Conservation (phyloP, 2,329 filamentous ascomycete species). For the Pseudocercospora eumusae region DNA sequence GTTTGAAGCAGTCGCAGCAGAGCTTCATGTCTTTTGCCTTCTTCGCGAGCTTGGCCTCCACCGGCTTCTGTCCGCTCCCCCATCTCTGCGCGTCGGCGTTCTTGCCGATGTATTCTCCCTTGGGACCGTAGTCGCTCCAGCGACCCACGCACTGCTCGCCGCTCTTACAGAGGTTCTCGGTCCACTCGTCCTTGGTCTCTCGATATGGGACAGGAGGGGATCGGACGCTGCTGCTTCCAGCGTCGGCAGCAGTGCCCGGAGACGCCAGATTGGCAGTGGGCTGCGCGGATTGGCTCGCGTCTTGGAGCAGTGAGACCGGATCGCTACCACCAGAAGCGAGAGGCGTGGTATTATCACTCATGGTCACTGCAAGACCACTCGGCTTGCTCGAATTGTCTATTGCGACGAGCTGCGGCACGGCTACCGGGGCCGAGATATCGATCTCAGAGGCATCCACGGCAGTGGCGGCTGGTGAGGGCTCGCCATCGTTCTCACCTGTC, state of each 20-base stretch:
- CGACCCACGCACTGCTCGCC: not conserved
- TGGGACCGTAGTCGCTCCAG: not conserved
- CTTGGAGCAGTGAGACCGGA: not conserved
- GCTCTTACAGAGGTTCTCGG: not conserved
- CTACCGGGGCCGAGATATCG: too few relatives aligned
- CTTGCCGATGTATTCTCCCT: not conserved
- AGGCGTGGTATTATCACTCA: not conserved
- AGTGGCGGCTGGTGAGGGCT: too few relatives aligned
- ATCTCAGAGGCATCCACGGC: too few relatives aligned
- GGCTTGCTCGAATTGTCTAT: not conserved
- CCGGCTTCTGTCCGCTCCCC: not conserved
- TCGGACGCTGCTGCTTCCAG: not conserved
- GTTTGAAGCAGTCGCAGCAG: not conserved
- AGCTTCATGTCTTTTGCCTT: not conserved
- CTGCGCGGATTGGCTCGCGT: not conserved
- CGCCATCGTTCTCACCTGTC: too few relatives aligned
- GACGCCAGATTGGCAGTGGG: not conserved
- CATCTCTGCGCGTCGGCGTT: not conserved
- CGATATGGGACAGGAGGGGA: not conserved
- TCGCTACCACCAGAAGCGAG: not conserved
- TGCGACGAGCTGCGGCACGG: too few relatives aligned
- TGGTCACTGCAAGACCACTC: not conserved
- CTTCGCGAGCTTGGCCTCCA: not conserved
- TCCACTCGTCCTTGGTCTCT: not conserved
- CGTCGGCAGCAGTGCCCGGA: not conserved